These are phyloP conservation scores for Agrostemma githago DNA, from an alignment of 148 eudicot genomes.

Conservation along the genomic window DNA sequence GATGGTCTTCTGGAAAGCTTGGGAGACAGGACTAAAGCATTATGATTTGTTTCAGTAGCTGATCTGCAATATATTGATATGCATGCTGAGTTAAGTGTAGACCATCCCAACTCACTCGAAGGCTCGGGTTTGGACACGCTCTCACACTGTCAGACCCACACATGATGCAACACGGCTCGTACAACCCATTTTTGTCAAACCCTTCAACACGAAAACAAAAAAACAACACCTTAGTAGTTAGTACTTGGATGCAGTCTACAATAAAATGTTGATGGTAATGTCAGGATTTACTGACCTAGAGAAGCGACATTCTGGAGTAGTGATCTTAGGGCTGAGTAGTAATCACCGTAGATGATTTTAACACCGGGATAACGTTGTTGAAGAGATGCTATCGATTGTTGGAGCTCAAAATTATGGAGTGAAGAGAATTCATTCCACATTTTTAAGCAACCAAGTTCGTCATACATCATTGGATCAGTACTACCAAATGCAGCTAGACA, in stretches of 20 bases:
- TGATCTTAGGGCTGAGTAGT: slow-evolving; percentile 18
- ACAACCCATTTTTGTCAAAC: slow-evolving; percentile 12
- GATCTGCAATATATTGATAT: neutral
- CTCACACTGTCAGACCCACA: slow-evolving; percentile 6
- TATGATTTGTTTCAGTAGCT: slow-evolving; percentile 6
- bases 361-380: slow-evolving; percentile 16
- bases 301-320: slow-evolving; percentile 22
- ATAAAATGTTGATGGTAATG: neutral
- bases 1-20: neutral
- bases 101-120: slow-evolving; percentile 22
- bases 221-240: neutral
- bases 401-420: slow-evolving; percentile 16
- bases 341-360: slow-evolving; percentile 24
- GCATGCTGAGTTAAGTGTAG: slow-evolving; percentile 14
- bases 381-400: slow-evolving; percentile 14
- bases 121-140: neutral
- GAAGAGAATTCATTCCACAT: slow-evolving; percentile 14
- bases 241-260: neutral
- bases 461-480: slow-evolving; percentile 4
- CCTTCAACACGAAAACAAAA: slow-evolving; percentile 26
- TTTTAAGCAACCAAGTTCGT: slow-evolving; percentile 24
- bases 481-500: slow-evolving; percentile 3
- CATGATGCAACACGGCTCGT: slow-evolving; percentile 10
- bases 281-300: slow-evolving; percentile 20
- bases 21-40: neutral